These are phyloP conservation scores for Pseudocercospora fuligena DNA, from an alignment of 2,329 filamentous ascomycete species.

Conservation along the genomic window DNA sequence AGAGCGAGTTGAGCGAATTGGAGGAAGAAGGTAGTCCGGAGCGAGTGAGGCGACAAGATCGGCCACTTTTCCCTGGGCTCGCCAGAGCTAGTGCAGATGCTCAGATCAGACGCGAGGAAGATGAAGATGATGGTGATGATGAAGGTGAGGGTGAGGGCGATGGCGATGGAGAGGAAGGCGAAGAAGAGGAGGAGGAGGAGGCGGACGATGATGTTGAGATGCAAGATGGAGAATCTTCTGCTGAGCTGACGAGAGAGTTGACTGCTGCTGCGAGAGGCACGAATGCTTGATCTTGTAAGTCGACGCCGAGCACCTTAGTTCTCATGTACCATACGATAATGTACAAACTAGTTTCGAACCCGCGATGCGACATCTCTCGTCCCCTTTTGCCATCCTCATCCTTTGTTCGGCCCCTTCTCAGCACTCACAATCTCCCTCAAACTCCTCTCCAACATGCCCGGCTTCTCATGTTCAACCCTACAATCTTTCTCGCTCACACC, in stretches of 20 bases:
- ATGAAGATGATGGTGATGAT: slow-evolving; percentile 59
- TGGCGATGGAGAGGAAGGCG: slow-evolving; percentile 56
- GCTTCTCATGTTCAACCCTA: slow-evolving; percentile 36
- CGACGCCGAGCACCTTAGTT: neutral
- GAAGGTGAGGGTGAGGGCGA: slow-evolving; percentile 49
- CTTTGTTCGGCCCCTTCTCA: neutral
- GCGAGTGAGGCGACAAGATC: neutral
- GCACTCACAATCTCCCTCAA: neutral
- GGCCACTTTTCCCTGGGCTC: neutral
- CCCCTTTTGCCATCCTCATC: neutral
- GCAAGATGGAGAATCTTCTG: slow-evolving; percentile 25
- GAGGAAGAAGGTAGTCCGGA: slow-evolving; percentile 42
- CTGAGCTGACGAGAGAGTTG: slow-evolving; percentile 9
- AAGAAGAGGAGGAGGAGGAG: slow-evolving; percentile 36
- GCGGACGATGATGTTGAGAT: slow-evolving; percentile 31
- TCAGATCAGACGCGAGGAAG: slow-evolving; percentile 31
- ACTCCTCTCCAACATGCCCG: neutral
- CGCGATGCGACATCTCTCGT: neutral
- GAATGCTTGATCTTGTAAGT: neutral
- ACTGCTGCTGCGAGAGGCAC: neutral
- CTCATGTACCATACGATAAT: neutral
- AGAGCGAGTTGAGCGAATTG: slow-evolving; percentile 60
- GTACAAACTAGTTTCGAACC: neutral
- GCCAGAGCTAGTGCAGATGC: slow-evolving; percentile 14
- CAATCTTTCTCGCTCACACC: slow-evolving; percentile 33